Evolutionary conservation across 805 yeast species (phyloP).

Genomic region (Candida sanyiensis): DNA sequence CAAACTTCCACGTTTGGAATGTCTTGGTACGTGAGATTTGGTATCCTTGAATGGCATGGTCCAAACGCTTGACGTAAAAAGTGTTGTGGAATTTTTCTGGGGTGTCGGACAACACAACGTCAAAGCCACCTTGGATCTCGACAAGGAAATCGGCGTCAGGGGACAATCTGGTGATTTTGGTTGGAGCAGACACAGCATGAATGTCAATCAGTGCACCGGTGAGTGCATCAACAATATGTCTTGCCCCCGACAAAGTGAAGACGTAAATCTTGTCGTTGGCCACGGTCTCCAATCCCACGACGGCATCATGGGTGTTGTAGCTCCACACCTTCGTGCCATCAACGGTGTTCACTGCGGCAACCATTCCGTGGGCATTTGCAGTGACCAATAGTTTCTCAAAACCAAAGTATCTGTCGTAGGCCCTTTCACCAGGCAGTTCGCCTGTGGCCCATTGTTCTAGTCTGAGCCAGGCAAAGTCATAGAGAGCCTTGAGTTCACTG

Average conservation of each 20-base stretch:
- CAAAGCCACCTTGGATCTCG: conserved; percentile 16
- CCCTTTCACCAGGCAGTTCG: conserved; percentile 6
- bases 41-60: conserved; percentile 24
- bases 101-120: conserved; percentile 18
- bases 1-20: conserved; percentile 35
- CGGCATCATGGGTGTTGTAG: conserved; percentile 18
- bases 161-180: conserved; percentile 10
- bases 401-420: conserved; percentile 36
- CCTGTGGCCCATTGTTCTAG: conserved; percentile 11
- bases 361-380: conserved; percentile 34
- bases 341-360: conserved; percentile 39
- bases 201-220: conserved; percentile 26
- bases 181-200: conserved; percentile 13
- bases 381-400: conserved; percentile 38
- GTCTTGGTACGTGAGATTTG: conserved; percentile 17
- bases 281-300: conserved; percentile 22
- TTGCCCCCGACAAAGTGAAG: conserved; percentile 20
- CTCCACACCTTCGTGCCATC: conserved; percentile 39
- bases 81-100: conserved; percentile 16
- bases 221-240: conserved; percentile 20
- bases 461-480: conserved; percentile 11
- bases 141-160: conserved; percentile 17
- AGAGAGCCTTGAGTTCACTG: conserved; percentile 12
- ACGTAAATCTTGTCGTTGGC: conserved; percentile 13
- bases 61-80: conserved; percentile 23